These are phyloP conservation scores for Lyophyllum atratum DNA, from an alignment of 768 basidiomycete genomes.

Conservation along the genomic window DNA sequence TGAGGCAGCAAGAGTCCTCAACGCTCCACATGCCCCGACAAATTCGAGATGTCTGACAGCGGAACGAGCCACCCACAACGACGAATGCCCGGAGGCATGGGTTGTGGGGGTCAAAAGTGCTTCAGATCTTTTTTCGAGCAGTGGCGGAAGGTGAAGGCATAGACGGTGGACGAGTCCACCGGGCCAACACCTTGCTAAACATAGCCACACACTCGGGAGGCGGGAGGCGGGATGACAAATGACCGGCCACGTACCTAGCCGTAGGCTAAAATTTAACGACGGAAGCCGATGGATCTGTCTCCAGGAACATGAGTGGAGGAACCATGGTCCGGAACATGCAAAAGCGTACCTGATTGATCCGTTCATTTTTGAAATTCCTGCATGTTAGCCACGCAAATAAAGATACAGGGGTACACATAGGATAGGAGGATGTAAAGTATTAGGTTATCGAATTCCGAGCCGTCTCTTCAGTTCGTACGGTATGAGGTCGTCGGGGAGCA, in stretches of 20 bases:
- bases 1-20: not conserved
- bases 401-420: not conserved
- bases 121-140: conserved; percentile 52
- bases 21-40: not conserved
- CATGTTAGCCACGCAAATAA: not conserved
- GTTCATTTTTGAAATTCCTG: not conserved
- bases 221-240: conserved; percentile 1
- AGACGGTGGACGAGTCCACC: conserved; percentile 23
- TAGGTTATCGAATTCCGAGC: conserved; percentile 18
- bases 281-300: too few species aligned
- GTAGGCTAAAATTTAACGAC: not conserved
- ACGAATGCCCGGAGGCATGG: conserved; percentile 17
- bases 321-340: too few species aligned
- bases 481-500: conserved; percentile 38
- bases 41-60: conserved; percentile 54
- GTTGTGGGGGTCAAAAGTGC: conserved; percentile 53
- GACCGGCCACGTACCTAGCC: not conserved
- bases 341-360: not conserved
- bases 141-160: conserved; percentile 40
- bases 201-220: conserved; percentile 8
- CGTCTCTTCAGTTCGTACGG: conserved; percentile 24
- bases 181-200: conserved; percentile 35
- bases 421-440: not conserved
- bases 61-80: conserved; percentile 63
- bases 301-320: too few species aligned